Base-by-base conservation (phyloP, 768 basidiomycete genomes). In the Candolleomyces efflorescens region DNA sequence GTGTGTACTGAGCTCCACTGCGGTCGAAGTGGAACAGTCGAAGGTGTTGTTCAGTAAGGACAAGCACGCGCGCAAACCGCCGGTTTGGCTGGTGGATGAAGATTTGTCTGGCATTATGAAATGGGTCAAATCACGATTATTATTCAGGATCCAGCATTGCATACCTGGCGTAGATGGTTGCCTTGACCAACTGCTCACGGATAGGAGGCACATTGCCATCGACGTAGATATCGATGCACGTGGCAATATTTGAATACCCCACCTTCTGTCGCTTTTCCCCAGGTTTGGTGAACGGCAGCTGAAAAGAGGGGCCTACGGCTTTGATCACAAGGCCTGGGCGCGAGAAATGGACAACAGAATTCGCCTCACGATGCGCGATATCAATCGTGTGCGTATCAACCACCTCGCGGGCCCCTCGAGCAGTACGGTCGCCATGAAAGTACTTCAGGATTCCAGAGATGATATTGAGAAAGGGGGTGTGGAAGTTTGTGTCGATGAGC, bases 1-100 rank as follows among this genome's bases (percentile, higher is more conserved):
- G 23, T 4, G 56, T 20, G 24, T 50, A 39, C 7, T 43, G 17
- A 22, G 44, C 6, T 6, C 56, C 56, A 18, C 49, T 45, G 3
- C 50, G 27, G 56, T 58, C 56, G 41, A 32, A 52, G 39, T 58
- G 56, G 37, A 58, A 13, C 10, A 58, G 41, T 13, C 49, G 38
- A 27, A 52, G n/a, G 12, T 41, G 49, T 5, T 39, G 10, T 26
- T 58, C 49, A 24, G 36, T 51, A 39, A 58, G 17, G 5, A 52
- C 18, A 13, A 45, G 10, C n/a, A 24, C 23, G 9, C 56, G 56
- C 4, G 27, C 48, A 27, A 58, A 58, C 24, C 36, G 38, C 2
- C 41, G 56, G 20, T 52, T 58, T 2, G 49, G 38, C 36, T 58
- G 56, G 20, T 17, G 12, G 46, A 36, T 32, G 32, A 56, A 56